Evolutionary conservation across 257 asterid species (phyloP).

Genomic region (Scutellaria baicalensis): DNA sequence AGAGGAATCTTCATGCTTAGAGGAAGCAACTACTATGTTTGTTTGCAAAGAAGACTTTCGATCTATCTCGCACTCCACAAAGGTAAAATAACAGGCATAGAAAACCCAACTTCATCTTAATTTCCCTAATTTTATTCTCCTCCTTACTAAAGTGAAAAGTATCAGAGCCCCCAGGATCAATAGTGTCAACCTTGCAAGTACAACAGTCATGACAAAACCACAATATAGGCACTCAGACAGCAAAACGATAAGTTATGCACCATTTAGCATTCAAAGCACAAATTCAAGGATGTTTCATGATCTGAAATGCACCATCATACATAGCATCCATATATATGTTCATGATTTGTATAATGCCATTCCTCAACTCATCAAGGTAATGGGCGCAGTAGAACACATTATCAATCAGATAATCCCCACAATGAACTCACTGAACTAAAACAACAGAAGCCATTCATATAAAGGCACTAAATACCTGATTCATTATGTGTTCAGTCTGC

Average conservation of each 20-base stretch:
- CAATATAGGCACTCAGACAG: not conserved
- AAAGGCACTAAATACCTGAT: slow-evolving; percentile 53
- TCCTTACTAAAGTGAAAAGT: not conserved
- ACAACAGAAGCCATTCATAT: not conserved
- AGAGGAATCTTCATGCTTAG: no score
- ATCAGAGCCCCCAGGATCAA: not conserved
- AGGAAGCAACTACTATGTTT: no score
- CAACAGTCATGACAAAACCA: not conserved
- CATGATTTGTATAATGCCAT: not conserved
- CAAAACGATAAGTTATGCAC: not conserved
- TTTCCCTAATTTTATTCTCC: not conserved
- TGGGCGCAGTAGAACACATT: not conserved
- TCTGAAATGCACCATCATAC: slow-evolving; percentile 1
- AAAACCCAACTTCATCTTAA: not conserved
- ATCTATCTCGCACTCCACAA: not conserved
- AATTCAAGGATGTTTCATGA: not conserved
- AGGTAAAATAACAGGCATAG: not conserved
- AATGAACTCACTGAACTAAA: not conserved
- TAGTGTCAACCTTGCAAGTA: not conserved
- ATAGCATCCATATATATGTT: not conserved
- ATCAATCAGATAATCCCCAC: not conserved
- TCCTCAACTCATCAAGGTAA: not conserved
- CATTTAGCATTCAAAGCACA: not conserved
- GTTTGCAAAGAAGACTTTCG: no score
- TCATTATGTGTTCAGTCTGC: slow-evolving; percentile 71